A percentile compares a stretch with the other conserved stretches of the same genome.
Conservation (phyloP, 192 early-diverging fungal genomes). For the Coemansia sp. region DNA sequence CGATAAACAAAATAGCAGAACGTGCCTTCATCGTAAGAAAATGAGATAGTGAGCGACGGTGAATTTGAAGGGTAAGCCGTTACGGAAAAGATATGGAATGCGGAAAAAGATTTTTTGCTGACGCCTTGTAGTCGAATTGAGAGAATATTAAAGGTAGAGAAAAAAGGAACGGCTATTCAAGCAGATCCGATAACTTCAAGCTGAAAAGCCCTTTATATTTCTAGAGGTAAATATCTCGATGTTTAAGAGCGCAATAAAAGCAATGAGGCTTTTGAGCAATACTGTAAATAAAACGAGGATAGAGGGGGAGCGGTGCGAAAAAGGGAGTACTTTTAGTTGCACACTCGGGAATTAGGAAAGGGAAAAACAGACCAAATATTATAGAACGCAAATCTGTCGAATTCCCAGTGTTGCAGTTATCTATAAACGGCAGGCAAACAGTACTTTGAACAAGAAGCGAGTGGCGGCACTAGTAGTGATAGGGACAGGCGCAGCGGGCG, state of each 20-base stretch:
- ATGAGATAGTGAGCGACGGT: background rate
- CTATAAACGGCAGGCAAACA: no score
- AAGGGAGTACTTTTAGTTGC: no score
- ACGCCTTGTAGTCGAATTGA: background rate
- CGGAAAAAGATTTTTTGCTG: background rate
- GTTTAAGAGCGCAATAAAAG: no score
- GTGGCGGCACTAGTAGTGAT: background rate
- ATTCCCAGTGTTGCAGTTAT: no score
- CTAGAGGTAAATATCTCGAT: background rate
- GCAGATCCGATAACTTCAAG: background rate
- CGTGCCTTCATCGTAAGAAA: conserved; percentile 30
- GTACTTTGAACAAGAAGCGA: background rate
- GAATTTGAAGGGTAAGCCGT: background rate
- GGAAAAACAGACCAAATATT: no score
- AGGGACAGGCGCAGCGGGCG: background rate
- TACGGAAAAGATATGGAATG: no score
- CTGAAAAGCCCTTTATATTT: background rate
- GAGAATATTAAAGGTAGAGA: conserved; percentile 4
- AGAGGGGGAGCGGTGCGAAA: no score
- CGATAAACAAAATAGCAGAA: conserved; percentile 18
- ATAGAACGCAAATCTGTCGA: no score
- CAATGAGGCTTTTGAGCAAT: no score
- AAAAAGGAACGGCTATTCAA: background rate
- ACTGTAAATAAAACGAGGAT: no score
- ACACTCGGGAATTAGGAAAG: no score